Evolutionary conservation across 306 rosid genomes (phyloP).

Genomic region (Cyclanthera cordifolia): DNA sequence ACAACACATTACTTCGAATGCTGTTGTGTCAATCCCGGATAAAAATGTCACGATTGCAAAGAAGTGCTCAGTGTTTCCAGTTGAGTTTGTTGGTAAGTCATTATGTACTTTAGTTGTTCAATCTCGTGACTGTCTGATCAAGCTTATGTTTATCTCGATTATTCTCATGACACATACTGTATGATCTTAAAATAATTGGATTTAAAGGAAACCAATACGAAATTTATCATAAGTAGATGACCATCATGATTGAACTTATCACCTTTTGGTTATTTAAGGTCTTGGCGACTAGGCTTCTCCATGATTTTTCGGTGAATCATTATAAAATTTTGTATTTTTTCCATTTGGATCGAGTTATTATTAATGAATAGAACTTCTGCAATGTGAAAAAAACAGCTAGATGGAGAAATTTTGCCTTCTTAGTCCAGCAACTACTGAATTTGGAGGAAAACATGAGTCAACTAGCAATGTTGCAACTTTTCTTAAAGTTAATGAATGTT

Average conservation of each 20-base stretch:
- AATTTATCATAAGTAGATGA: no score
- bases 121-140: no score
- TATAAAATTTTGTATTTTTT: background rate
- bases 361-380: background rate
- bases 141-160: no score
- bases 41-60: constrained; percentile 79
- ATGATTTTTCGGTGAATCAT: no score
- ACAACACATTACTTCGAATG: constrained; percentile 61
- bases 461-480: background rate
- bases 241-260: no score
- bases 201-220: no score
- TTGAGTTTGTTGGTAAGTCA: constrained; percentile 87
- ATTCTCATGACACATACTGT: no score
- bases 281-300: no score
- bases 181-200: no score
- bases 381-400: background rate
- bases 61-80: constrained; percentile 89
- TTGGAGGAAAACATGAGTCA: background rate
- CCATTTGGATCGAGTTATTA: background rate
- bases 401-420: background rate
- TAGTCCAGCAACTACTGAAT: background rate
- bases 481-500: background rate
- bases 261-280: no score
- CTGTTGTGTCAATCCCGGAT: constrained; percentile 68
- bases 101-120: no score